phyloP scores from a whole-genome alignment of 192 early-diverging fungal species.

The Ambispora gerdemannii region DNA sequence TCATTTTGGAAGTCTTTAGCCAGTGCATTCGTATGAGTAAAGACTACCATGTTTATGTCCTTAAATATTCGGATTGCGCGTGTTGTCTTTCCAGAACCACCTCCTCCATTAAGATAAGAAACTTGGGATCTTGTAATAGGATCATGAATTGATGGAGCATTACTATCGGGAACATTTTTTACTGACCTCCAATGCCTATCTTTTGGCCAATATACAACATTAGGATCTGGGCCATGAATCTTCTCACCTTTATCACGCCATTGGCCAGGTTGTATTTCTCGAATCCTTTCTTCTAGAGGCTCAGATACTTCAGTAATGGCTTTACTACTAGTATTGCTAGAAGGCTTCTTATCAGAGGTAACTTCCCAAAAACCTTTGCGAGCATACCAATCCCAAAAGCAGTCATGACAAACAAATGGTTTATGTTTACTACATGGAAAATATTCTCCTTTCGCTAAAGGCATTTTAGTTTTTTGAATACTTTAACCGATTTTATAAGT shows the following conservation, averaged over 20 bases:
- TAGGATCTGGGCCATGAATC: constrained; percentile 2
- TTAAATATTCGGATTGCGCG: constrained; percentile 19
- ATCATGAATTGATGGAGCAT: constrained; percentile 10
- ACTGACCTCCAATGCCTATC: constrained; percentile 1
- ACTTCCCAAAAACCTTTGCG: not conserved
- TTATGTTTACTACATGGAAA: not conserved
- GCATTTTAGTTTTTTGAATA: constrained; percentile 3
- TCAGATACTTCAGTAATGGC: too few relatives aligned
- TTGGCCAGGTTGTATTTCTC: constrained; percentile 5
- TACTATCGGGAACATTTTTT: constrained; percentile 5
- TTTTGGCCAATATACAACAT: constrained; percentile 11
- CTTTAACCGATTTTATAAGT: not conserved
- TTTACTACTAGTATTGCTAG: too few relatives aligned
- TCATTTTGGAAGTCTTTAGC: constrained; percentile 1
- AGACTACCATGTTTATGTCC: constrained; percentile 14
- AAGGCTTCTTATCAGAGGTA: not conserved
- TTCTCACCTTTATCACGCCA: constrained; percentile 5
- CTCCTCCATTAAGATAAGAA: constrained; percentile 17
- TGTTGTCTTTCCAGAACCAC: constrained; percentile 21
- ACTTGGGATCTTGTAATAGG: constrained; percentile 5
- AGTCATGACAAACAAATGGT: not conserved
- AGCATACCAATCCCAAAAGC: constrained; percentile 4
- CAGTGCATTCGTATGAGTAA: constrained; percentile 6
- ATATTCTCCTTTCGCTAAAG: not conserved
- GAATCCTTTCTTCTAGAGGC: not conserved